Evolutionary conservation across 768 basidiomycete genomes (phyloP).

Genomic region (Punctularia strigosozonata): DNA sequence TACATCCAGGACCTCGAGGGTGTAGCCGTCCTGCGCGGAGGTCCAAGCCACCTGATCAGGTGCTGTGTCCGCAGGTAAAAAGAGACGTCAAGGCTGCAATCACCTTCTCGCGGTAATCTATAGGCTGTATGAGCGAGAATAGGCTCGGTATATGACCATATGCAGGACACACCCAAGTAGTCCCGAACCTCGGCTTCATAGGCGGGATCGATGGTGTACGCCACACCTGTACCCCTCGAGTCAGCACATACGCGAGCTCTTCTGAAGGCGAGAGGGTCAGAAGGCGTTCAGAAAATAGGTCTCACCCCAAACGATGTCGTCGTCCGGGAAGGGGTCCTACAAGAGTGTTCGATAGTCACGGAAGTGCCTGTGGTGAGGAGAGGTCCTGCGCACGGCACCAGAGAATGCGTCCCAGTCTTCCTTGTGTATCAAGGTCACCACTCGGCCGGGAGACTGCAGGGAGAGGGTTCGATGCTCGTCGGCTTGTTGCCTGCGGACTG

Average conservation of each 20-base stretch:
- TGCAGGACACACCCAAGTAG: constrained; percentile 53
- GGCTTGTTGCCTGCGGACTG: background rate
- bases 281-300: background rate
- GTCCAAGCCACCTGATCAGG: background rate
- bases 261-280: background rate
- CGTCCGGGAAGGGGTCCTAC: constrained; percentile 58
- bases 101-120: constrained; percentile 80
- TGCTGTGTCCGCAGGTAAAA: background rate
- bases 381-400: constrained; percentile 36
- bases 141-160: background rate
- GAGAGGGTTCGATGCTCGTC: background rate
- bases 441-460: constrained; percentile 69
- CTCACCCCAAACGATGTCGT: constrained; percentile 80
- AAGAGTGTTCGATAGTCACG: constrained; percentile 7
- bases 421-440: constrained; percentile 82
- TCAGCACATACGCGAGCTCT: background rate
- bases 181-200: constrained; percentile 68
- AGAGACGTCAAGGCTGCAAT: background rate
- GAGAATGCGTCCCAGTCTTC: constrained; percentile 80
- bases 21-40: constrained; percentile 77
- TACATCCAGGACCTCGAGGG: constrained; percentile 66
- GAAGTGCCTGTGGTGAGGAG: constrained; percentile 6
- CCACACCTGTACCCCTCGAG: constrained; percentile 40
- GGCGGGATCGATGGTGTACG: constrained; percentile 76
- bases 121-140: constrained; percentile 2